Evolutionary conservation across 495 filamentous ascomycete species (phyloP).

Genomic region (Aspergillus diversus): DNA sequence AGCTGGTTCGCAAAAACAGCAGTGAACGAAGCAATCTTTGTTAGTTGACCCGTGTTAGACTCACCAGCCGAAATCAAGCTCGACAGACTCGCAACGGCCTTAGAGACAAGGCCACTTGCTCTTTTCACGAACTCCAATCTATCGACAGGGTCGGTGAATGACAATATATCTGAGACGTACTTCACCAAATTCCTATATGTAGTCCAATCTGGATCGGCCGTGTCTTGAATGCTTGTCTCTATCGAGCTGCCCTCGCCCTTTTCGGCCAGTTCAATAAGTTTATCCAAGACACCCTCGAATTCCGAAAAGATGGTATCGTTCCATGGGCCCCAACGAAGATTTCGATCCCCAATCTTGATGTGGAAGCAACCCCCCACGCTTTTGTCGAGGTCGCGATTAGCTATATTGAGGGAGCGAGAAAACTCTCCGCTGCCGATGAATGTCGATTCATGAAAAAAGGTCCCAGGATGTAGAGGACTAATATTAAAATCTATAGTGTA

Average conservation of each 20-base stretch:
- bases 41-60: conserved; percentile 22
- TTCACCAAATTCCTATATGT: conserved; percentile 43
- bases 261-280: conserved; percentile 43
- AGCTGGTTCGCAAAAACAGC: conserved; percentile 47
- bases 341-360: conserved; percentile 53
- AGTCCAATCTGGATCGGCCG: conserved; percentile 3
- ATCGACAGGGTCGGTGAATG: conserved; percentile 57
- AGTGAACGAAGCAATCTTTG: conserved; percentile 38
- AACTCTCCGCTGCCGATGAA: conserved; percentile 77
- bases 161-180: conserved; percentile 53
- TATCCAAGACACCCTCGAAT: conserved; percentile 61
- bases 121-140: conserved; percentile 43
- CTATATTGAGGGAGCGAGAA: conserved; percentile 48
- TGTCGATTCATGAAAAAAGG: conserved; percentile 76
- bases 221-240: conserved; percentile 3
- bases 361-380: conserved; percentile 29
- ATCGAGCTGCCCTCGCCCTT: conserved; percentile 12
- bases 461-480: conserved; percentile 63
- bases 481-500: conserved; percentile 81
- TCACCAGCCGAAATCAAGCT: conserved; percentile 25
- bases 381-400: conserved; percentile 36
- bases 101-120: conserved; percentile 32
- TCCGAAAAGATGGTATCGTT: conserved; percentile 70
- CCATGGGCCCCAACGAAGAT: conserved; percentile 69
- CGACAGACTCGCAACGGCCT: conserved; percentile 34